Evolutionary conservation across 2,329 filamentous ascomycete genomes (phyloP), one percentile per base, ranked within the genome.

Genomic region (Colletotrichum godetiae): DNA sequence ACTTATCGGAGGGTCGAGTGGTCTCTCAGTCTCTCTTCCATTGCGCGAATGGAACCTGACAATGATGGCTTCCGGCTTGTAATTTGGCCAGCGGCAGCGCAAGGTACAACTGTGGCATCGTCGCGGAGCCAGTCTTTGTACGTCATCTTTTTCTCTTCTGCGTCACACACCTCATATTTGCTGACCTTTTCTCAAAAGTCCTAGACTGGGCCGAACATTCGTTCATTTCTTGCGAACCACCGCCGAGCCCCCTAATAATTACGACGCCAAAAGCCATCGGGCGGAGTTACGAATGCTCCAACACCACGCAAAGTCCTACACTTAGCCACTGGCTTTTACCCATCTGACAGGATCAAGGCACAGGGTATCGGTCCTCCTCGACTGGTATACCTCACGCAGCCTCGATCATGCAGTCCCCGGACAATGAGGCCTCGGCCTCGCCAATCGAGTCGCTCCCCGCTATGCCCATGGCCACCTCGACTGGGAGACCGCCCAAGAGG

Each of bases 401-500:
- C 58, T 53, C 79, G 83, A 24, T 35, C 86, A 94, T 94, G 92
- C 91, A 91, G 89, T 88, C 91, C 83, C 85, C 89, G 81, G 86
- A 89, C 81, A 86, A 92, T 90, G 90, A 87, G 85, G 85, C 88
- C 79, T 84, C 89, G 85, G 85, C 88, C 79, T 84, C 89, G 81
- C 88, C 90, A 78, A 86, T 90, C 84, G 89, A 92, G 83, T 90
- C 92, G 81, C 89, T 93, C 83, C 91, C 92, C 82, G 89, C 92
- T 79, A 88, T 93, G 82, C 92, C 93, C 79, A 85, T 91, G 80
- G 91, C 92, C 76, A 88, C 91, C 77, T 89, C 92, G 74, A 81
- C 86, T 75, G 78, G 88, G 80, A 90, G 86, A 78, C 79, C 91
- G 72, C 88, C 91, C 75, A 94, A 92, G 84, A 89, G 92, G 67